Percentiles rank a stretch among this genome's conserved stretches.
Conservation (phyloP, 768 basidiomycete genomes). For the Glaciozyma martinii region DNA sequence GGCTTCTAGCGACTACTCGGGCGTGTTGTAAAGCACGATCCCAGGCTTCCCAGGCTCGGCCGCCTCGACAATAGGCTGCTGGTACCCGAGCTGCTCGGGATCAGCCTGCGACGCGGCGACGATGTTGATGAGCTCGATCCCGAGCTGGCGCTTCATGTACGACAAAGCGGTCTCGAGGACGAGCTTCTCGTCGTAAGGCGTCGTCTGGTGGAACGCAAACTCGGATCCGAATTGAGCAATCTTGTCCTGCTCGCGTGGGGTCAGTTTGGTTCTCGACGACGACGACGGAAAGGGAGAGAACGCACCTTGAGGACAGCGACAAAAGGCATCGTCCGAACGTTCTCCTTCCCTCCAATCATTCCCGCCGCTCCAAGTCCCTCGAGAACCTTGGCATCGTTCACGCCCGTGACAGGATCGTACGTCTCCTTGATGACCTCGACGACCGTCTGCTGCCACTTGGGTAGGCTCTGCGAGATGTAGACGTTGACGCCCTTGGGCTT, state of each 20-base stretch:
- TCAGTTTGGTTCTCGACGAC: not conserved
- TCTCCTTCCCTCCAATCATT: slow-evolving; percentile 79
- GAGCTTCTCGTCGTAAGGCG: slow-evolving; percentile 73
- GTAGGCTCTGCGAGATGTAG: slow-evolving; percentile 85
- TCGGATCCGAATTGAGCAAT: slow-evolving; percentile 42
- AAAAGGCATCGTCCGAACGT: slow-evolving; percentile 67
- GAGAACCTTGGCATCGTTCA: slow-evolving; percentile 75
- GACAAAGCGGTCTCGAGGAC: slow-evolving; percentile 62
- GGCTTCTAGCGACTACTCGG: too few relatives aligned
- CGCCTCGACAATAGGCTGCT: slow-evolving; percentile 61
- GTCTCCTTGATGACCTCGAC: slow-evolving; percentile 48
- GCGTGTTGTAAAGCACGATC: slow-evolving; percentile 69
- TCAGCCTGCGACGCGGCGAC: slow-evolving; percentile 56
- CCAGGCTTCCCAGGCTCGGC: slow-evolving; percentile 81
- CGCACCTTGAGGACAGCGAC: slow-evolving; percentile 83
- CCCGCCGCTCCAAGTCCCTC: slow-evolving; percentile 58
- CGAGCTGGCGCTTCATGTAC: slow-evolving; percentile 60
- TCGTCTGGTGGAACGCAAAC: slow-evolving; percentile 67
- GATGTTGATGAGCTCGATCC: slow-evolving; percentile 45
- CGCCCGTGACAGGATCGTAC: slow-evolving; percentile 42
- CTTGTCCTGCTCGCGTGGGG: not conserved
- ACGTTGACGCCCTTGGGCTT: slow-evolving; percentile 73
- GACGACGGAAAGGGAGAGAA: not conserved
- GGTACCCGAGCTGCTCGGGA: slow-evolving; percentile 50
- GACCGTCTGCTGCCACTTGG: slow-evolving; percentile 83